A percentile compares a stretch with the other conserved stretches of the same genome.
Conservation (phyloP, 1,139 yeast species). For the Debaryomyces udenii region DNA sequence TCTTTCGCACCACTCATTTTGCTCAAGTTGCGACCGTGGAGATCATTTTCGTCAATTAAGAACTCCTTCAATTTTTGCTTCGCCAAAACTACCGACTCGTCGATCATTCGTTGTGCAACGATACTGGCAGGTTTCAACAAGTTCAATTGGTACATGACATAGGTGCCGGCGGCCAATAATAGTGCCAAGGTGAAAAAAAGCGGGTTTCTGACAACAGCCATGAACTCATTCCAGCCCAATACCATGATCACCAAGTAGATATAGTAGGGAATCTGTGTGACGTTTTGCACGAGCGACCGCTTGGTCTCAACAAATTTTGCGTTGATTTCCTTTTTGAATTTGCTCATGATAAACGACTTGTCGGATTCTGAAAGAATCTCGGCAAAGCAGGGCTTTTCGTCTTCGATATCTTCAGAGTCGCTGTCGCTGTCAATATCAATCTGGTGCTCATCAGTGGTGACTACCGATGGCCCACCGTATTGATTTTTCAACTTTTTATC, state of each 20-base stretch:
- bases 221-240: conserved; percentile 95
- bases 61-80: conserved; percentile 62
- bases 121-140: conserved; percentile 74
- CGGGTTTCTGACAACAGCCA: conserved; percentile 87
- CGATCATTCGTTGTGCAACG: conserved; percentile 59
- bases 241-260: conserved; percentile 71
- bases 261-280: conserved; percentile 82
- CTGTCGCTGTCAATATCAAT: conserved; percentile 46
- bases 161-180: conserved; percentile 60
- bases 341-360: conserved; percentile 56
- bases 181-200: conserved; percentile 64
- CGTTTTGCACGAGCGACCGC: conserved; percentile 68
- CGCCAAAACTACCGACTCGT: conserved; percentile 57
- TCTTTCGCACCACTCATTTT: conserved; percentile 19
- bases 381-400: conserved; percentile 44
- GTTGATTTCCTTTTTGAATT: conserved; percentile 78
- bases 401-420: conserved; percentile 37
- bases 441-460: conserved; percentile 19
- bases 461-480: conserved; percentile 21
- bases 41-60: conserved; percentile 37
- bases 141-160: conserved; percentile 69
- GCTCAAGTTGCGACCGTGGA: conserved; percentile 28
- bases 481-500: conserved; percentile 26
- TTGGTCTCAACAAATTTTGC: conserved; percentile 84
- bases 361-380: conserved; percentile 62